Conservation (phyloP, 2,329 filamentous ascomycete species). For the Penicillium expansum region DNA sequence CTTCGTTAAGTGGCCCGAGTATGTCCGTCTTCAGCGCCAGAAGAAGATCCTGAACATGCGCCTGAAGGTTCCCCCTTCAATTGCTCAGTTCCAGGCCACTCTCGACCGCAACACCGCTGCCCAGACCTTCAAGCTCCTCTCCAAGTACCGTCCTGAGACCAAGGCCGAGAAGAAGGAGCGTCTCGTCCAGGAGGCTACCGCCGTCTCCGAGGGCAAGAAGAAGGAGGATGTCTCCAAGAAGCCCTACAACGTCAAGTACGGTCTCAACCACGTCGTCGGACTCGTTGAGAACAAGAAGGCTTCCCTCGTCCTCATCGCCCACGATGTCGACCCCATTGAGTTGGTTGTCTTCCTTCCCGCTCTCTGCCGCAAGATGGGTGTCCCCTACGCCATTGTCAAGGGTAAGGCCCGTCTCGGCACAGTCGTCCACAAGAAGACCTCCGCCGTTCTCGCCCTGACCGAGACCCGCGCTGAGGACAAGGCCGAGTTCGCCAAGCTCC, state of each 20-base stretch:
- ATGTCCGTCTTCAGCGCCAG: slow-evolving; percentile 94
- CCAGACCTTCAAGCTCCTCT: slow-evolving; percentile 97
- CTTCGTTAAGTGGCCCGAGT: slow-evolving; percentile 99
- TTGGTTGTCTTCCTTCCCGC: slow-evolving; percentile 98
- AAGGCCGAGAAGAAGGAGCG: slow-evolving; percentile 99
- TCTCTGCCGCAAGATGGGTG: slow-evolving; percentile 99
- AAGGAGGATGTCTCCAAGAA: slow-evolving; percentile 99
- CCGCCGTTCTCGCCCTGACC: slow-evolving; percentile 90
- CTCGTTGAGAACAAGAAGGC: slow-evolving; percentile 99
- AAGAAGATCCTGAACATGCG: slow-evolving; percentile 97
- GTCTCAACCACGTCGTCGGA: slow-evolving; percentile 98
- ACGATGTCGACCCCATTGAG: slow-evolving; percentile 99
- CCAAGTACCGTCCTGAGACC: slow-evolving; percentile 99
- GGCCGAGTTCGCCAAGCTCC: slow-evolving; percentile 93
- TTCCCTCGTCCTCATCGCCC: slow-evolving; percentile 93
- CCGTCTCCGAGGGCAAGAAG: slow-evolving; percentile 98
- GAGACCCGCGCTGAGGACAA: slow-evolving; percentile 99
- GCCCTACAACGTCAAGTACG: slow-evolving; percentile 99
- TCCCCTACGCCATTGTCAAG: slow-evolving; percentile 99
- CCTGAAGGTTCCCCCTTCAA: slow-evolving; percentile 95
- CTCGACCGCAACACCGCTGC: slow-evolving; percentile 95
- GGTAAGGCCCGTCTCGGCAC: slow-evolving; percentile 99
- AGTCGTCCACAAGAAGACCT: slow-evolving; percentile 99
- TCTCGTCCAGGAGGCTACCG: slow-evolving; percentile 95
- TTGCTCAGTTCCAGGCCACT: slow-evolving; percentile 96